Evolutionary conservation across 768 basidiomycete genomes (phyloP), one percentile per base, ranked within the genome.

Genomic region (Coprinopsis strossmayeri): DNA sequence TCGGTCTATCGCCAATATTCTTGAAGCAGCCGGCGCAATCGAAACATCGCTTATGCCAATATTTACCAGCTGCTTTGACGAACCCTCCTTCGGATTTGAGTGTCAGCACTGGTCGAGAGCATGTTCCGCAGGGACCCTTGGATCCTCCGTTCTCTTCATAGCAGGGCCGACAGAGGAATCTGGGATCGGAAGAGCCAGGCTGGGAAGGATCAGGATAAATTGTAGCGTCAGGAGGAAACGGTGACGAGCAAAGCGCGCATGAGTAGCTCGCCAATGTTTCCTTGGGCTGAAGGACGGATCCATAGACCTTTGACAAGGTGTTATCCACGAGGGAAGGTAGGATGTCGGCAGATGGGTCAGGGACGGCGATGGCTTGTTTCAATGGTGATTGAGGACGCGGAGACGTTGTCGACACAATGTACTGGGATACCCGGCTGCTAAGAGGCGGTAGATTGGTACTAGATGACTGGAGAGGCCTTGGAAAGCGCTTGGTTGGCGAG

Each of bases 31-130:
- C 81, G 13, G 75, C 70, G 58, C 90, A 92, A 53, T 71, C 72
- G 66, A 91, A 92, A 61, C 90, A 92, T 39, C 69, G 73, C 62
- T 84, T 87, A 59, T 92, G 90, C 89, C 90, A 92, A 54, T 81
- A 77, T 37, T 74, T 74, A 35, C 78, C 80, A 3, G 76, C 74
- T 3, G 78, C 79, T 60, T 90, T 82, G 35, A 92, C 72, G 53
- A 84, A 91, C 3, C 78, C 80, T 2, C 90, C 90, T 64, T 91
- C 89, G 2, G 77, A 73, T 60, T 82, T 87, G 35, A 91, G 69
- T 17, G 79, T 77, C 18, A 90, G 73, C 18, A 92, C 89, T 3
- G 87, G 77, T 41, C 82, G 77, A 37, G 70, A 66, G 57, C 90
- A 92, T 18, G 69, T 61, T 0, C 78, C 73, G 59, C 90, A 92